phyloP scores from a whole-genome alignment of 306 rosid species.

The Carpinus viminea region DNA sequence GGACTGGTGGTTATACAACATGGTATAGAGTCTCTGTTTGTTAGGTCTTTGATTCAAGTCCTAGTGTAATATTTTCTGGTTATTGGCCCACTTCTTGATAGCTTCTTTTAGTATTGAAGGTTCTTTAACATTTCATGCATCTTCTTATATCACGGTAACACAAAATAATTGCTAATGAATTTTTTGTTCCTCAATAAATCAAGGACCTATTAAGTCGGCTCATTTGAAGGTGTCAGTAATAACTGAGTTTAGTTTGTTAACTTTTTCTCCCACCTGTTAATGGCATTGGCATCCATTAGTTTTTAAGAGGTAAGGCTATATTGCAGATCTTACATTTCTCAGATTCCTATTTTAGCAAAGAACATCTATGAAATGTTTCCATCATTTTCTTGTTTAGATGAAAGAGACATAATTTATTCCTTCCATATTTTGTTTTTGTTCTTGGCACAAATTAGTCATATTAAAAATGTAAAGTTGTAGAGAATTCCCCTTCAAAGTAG shows the following conservation, averaged over 20 bases:
- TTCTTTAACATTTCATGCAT: neutral
- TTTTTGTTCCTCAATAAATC: neutral
- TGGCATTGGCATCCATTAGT: neutral
- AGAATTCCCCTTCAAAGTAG: slow-evolving; percentile 1
- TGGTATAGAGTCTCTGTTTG: neutral
- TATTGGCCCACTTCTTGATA: neutral
- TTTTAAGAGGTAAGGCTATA: neutral
- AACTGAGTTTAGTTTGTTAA: neutral
- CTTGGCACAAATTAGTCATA: neutral
- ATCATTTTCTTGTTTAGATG: neutral
- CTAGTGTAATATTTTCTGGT: neutral
- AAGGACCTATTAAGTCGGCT: neutral
- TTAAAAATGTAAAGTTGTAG: neutral
- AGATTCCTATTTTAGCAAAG: slow-evolving; percentile 2
- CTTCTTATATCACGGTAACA: neutral
- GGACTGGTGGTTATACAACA: neutral
- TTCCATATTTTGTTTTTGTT: neutral
- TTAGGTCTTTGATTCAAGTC: neutral
- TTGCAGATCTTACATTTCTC: neutral
- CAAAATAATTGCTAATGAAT: neutral
- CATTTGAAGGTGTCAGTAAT: neutral
- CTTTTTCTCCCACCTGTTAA: neutral
- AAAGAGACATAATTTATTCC: neutral
- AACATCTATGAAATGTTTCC: neutral
- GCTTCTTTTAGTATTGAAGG: neutral